Conservation (phyloP, 768 basidiomycete genomes). For the Suillus subalutaceus region DNA sequence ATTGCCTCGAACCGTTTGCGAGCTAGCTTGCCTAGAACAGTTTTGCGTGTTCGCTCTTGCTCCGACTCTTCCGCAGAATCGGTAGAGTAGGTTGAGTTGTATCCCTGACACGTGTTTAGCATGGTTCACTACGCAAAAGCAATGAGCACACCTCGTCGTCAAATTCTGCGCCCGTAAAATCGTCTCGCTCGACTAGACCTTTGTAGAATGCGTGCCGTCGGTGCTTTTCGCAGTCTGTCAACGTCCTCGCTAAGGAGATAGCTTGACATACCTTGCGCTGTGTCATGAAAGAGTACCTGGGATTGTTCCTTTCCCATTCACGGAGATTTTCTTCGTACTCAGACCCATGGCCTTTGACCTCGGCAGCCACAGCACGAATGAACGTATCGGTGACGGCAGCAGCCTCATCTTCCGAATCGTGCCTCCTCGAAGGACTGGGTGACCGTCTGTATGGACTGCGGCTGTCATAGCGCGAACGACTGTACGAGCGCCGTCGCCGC, state of each 20-base stretch:
- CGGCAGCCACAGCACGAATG: constrained; percentile 82
- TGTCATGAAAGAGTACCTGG: constrained; percentile 81
- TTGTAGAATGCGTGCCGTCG: constrained; percentile 72
- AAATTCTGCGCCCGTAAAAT: constrained; percentile 66
- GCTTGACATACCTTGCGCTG: constrained; percentile 49
- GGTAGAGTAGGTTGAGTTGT: constrained; percentile 86
- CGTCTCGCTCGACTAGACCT: constrained; percentile 63
- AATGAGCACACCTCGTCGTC: constrained; percentile 66
- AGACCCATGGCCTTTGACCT: constrained; percentile 79
- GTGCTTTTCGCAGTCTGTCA: constrained; percentile 46
- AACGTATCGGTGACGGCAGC: constrained; percentile 78
- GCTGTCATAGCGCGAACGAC: constrained; percentile 37
- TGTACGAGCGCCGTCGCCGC: constrained; percentile 43
- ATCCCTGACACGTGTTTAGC: constrained; percentile 53
- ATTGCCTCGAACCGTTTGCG: constrained; percentile 87
- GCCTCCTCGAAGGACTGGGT: constrained; percentile 32
- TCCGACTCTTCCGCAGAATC: constrained; percentile 96
- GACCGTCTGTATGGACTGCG: constrained; percentile 53
- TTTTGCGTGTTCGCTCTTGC: constrained; percentile 78
- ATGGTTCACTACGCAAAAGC: not conserved
- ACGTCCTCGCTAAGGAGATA: constrained; percentile 6
- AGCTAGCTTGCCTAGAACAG: constrained; percentile 74
- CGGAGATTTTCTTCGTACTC: constrained; percentile 76
- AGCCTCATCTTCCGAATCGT: constrained; percentile 55
- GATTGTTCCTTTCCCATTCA: constrained; percentile 78